Evolutionary conservation across 2,329 filamentous ascomycete genomes (phyloP), one percentile per base, ranked within the genome.

Genomic region (Talaromyces verruculosus): DNA sequence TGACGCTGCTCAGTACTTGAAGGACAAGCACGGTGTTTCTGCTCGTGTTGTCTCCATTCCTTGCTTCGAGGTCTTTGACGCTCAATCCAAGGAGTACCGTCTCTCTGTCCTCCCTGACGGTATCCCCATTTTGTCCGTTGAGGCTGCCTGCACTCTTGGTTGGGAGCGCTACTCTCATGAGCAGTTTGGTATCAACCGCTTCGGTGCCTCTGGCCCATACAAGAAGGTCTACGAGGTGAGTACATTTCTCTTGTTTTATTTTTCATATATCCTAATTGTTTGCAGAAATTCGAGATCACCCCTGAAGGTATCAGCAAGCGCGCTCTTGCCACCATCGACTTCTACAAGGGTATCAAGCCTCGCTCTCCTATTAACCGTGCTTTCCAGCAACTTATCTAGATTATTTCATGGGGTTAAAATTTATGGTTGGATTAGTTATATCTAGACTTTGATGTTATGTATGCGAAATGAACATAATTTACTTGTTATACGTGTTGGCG

Each of bases 131-230:
- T 81, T 99, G 81, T 96, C 91, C 65, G 91, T 99, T 72, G 95
- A 99, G 86, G 93, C 93, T 80, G 96, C 97, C 91, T 91, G 87
- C 81, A 99, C 95, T 72, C 89, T 97, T 83, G 95, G 95, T 73
- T 99, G 95, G 95, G 93, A 98, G 88, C 91, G 94, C 82, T 99
- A 98, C 85, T 91, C 93, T 67, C 94, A 99, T 84, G 95, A 99
- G 88, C 95, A 99, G 85, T 99, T 99, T 77, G 95, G 95, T 79
- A 89, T 99, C 72, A 99, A 99, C 90, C 89, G 95, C 79, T 99
- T 99, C 82, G 95, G 95, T 88, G 94, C 94, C 72, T 96, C 92
- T 65, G 95, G 94, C 76, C 90, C 94, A 72, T 98, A 98, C 87
- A 94, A 94, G 89, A 90, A 98, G 76, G 93, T 99, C 68, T 99